These are phyloP conservation scores for Talaromyces verruculosus DNA, from an alignment of 2,329 filamentous ascomycete genomes.

Conservation along the genomic window DNA sequence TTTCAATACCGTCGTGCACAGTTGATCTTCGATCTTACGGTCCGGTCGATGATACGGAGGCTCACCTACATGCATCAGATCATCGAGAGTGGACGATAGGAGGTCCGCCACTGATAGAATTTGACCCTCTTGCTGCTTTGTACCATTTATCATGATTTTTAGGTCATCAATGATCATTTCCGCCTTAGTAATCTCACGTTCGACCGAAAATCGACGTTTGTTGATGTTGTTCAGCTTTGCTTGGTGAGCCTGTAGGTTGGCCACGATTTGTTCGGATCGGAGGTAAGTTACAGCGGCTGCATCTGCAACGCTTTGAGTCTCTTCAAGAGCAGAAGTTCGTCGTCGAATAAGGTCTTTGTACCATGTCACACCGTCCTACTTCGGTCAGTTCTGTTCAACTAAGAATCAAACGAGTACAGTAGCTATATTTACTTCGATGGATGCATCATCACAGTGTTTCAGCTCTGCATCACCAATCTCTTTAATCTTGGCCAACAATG, in stretches of 20 bases:
- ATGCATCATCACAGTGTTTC: not conserved
- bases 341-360: constrained; percentile 1
- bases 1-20: not conserved
- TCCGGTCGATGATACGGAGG: not conserved
- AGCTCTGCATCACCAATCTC: not conserved
- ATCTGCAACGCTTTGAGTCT: not conserved
- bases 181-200: not conserved
- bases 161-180: not conserved
- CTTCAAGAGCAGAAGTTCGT: not conserved
- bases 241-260: not conserved
- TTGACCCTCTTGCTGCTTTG: not conserved
- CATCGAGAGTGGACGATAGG: not conserved
- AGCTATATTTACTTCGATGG: not conserved
- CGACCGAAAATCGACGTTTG: not conserved
- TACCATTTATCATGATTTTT: not conserved
- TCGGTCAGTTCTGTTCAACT: not conserved
- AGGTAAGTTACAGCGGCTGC: not conserved
- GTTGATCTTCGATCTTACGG: not conserved
- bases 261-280: not conserved
- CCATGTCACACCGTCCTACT: not conserved
- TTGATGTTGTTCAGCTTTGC: not conserved
- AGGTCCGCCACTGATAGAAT: not conserved
- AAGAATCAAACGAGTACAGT: not conserved
- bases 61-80: not conserved
- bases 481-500: not conserved